Percentiles rank a stretch among this genome's conserved stretches.
These are phyloP conservation scores for Basidioascus undulatus DNA, from an alignment of 768 basidiomycete species.

Conservation along the genomic window DNA sequence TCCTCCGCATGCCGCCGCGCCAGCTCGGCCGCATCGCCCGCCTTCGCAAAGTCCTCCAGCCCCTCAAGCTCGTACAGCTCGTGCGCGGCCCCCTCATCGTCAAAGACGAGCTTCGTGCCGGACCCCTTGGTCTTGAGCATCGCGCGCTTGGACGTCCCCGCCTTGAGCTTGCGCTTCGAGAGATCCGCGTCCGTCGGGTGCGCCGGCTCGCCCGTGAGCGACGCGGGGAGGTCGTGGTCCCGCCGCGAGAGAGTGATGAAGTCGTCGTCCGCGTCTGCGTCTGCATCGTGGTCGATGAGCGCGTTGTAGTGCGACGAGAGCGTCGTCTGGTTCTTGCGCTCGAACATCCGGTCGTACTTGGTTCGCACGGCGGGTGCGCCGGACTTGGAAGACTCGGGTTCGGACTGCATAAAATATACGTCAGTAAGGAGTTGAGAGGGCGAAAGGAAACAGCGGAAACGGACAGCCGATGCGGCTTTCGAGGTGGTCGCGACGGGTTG, in stretches of 20 bases:
- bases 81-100: constrained; percentile 61
- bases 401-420: constrained; percentile 17
- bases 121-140: constrained; percentile 34
- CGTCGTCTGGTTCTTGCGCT: constrained; percentile 79
- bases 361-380: constrained; percentile 24
- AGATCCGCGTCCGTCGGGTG: constrained; percentile 23
- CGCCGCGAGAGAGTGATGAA: constrained; percentile 87
- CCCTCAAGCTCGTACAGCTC: constrained; percentile 62
- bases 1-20: constrained; percentile 44
- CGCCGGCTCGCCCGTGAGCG: constrained; percentile 14
- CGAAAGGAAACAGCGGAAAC: neutral
- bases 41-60: constrained; percentile 35
- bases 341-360: constrained; percentile 96
- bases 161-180: constrained; percentile 70
- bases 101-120: constrained; percentile 60
- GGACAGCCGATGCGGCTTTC: too few species aligned
- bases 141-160: constrained; percentile 47
- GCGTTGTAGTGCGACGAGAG: constrained; percentile 74
- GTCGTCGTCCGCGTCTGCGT: constrained; percentile 34
- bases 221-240: constrained; percentile 44
- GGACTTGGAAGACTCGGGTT: constrained; percentile 13
- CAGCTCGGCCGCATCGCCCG: constrained; percentile 38
- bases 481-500: too few species aligned
- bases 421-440: neutral
- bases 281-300: constrained; percentile 42